Conservation (phyloP, 768 basidiomycete genomes). For the Phaeolepiota aurea region DNA sequence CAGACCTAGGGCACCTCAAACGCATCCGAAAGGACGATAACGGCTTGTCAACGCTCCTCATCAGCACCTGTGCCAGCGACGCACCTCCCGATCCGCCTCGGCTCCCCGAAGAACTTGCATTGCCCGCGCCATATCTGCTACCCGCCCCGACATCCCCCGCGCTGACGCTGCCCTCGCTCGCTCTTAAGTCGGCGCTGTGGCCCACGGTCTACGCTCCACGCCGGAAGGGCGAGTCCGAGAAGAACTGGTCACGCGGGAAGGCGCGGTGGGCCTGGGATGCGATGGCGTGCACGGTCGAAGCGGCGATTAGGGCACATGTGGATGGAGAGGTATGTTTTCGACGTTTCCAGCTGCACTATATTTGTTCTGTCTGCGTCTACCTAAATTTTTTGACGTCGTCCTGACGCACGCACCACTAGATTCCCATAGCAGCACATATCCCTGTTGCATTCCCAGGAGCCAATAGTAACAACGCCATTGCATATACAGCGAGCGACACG, state of each 20-base stretch:
- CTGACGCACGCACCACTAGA: slow-evolving; percentile 24
- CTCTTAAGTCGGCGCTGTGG: slow-evolving; percentile 72
- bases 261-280: slow-evolving; percentile 73
- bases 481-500: slow-evolving; percentile 62
- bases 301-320: slow-evolving; percentile 36
- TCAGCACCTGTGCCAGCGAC: slow-evolving; percentile 16
- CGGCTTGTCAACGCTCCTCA: slow-evolving; percentile 48
- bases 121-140: slow-evolving; percentile 45
- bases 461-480: slow-evolving; percentile 13
- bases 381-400: background rate
- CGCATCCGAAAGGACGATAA: slow-evolving; percentile 52
- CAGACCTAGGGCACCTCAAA: slow-evolving; percentile 66
- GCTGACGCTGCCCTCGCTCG: slow-evolving; percentile 55
- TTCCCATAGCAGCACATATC: slow-evolving; percentile 72
- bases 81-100: slow-evolving; percentile 29
- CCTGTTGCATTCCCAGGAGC: slow-evolving; percentile 37
- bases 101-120: slow-evolving; percentile 39
- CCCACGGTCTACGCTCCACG: slow-evolving; percentile 72
- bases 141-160: slow-evolving; percentile 63
- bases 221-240: slow-evolving; percentile 54
- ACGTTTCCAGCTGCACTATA: background rate
- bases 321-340: slow-evolving; percentile 61
- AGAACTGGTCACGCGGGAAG: slow-evolving; percentile 54
- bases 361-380: background rate
- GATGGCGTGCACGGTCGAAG: slow-evolving; percentile 41